Percentiles rank a stretch among this genome's conserved stretches.
phyloP scores from a whole-genome alignment of 1,284 basidiomycete genomes.

The Papiliotrema laurentii region DNA sequence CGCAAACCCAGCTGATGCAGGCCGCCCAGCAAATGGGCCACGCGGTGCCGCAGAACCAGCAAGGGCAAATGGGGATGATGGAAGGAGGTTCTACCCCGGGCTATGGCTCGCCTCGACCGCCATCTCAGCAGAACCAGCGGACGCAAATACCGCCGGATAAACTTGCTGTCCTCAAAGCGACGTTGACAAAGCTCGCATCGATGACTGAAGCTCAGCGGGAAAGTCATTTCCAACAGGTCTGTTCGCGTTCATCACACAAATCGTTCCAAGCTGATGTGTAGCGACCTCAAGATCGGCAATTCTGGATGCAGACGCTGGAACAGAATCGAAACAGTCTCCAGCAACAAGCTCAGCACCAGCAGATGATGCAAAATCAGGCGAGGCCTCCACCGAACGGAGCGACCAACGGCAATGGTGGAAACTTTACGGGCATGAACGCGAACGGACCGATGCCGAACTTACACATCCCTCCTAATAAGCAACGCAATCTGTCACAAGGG shows the following conservation, averaged over 20 bases:
- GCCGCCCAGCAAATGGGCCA: conserved; percentile 8
- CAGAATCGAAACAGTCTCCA: neutral
- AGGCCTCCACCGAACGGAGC: neutral
- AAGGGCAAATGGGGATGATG: conserved; percentile 1
- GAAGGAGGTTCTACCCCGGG: conserved; percentile 3
- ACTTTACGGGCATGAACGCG: conserved; percentile 2
- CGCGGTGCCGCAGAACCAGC: conserved; percentile 3
- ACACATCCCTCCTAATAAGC: conserved; percentile 33
- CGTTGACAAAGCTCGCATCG: conserved; percentile 18
- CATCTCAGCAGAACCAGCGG: conserved; percentile 12
- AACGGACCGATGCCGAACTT: conserved; percentile 26
- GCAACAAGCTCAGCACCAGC: neutral
- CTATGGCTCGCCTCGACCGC: conserved; percentile 29
- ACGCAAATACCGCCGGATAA: conserved; percentile 7
- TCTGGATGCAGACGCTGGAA: neutral
- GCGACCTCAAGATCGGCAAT: neutral
- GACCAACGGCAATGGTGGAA: neutral
- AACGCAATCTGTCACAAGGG: conserved; percentile 19
- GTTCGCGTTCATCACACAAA: conserved; percentile 6
- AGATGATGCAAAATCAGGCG: neutral
- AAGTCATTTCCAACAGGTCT: conserved; percentile 27
- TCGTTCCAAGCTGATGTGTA: neutral
- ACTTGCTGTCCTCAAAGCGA: neutral
- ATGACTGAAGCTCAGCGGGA: conserved; percentile 35
- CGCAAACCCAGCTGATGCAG: conserved; percentile 7